Evolutionary conservation across 208 protist species (phyloP), one percentile per base, ranked within the genome.

Genomic region (Trypanosomatidae sp.): DNA sequence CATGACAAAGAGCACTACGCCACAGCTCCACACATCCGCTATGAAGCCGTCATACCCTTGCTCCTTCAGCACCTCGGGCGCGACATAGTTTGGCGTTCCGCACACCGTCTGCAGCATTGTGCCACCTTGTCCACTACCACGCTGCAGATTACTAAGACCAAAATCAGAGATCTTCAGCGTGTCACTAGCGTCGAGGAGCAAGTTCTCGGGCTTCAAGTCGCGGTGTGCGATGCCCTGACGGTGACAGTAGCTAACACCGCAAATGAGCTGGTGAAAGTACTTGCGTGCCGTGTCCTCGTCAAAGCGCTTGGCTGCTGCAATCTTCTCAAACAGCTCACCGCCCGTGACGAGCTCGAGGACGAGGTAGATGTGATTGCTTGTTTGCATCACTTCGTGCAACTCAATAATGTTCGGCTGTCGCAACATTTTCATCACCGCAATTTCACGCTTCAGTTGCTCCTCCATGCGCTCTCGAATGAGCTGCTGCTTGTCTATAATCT

Each of bases 21-120:
- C 96, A 45, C 88, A 92, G 30, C 71, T 79, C 96, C 96, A 98
- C 61, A 95, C 88, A 67, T 98, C 96, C 4, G 97, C 90, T 33
- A 78, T 78, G 7, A 78, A 53, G 19, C 92, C 94, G 23, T 94
- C 79, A 61, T 98, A 95, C 6, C 81, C 84, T 18, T 77, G 66
- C 32, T 86, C 73, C 42, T 74, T 66, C 16, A 98, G 56, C 35
- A 97, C 82, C 66, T 98, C 91, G 8, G 94, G 88, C 0, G 96
- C 80, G 13, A 92, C 69, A 63, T 90, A 93, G 56, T 88, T 85
- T 13, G 87, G 87, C 15, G 83, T 92, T 39, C 88, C 88, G 53
- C 87, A 95, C 15, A 87, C 70, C 15, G 87, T 95, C 61, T 88
- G 71, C 38, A 87, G 61, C 69, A 91, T 75, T 21, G 56, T 70